Base-by-base conservation (phyloP, 805 yeast genomes). In the Sugiyamaella qingdaonensis region DNA sequence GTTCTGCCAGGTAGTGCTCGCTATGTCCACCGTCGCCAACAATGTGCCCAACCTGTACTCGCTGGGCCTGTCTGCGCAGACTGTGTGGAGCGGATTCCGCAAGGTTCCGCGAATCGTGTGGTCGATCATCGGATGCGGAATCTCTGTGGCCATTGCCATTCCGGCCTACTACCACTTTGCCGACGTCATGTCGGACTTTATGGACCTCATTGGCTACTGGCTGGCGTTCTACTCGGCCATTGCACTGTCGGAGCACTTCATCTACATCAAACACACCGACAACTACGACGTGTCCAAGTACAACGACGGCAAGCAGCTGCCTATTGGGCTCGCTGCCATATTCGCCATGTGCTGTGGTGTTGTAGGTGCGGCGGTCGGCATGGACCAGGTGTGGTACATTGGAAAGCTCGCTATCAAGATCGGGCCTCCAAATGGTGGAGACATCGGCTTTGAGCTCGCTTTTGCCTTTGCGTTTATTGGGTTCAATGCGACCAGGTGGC, bases 21-120 rank as follows among this genome's bases (percentile, higher is more conserved):
- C 95, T 14, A 72, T 91, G 60, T 88, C 96, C 32, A 88, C 96
- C 32, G 85, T 91, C 53, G 84, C 96, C 59, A 89, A 88, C 78
- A 90, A 89, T 74, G 82, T 90, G 69, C 97, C 97, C 70, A 90
- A 89, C 76, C 84, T 89, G 86, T 91, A 91, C 76, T 88, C 97
- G 24, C 80, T 89, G 63, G 91, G 89, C 39, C 77, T 91, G 65
- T 84, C 90, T 59, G 89, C 90, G 34, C 97, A 91, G 73, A 82
- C 94, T 43, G 73, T 86, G 63, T 86, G 92, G 86, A 80, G 86
- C 53, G 81, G 80, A 58, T 79, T 90, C 65, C 76, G 82, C 42
- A 79, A 75, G 64, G 74, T 91, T 54, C 97, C 97, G 65, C 82
- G 97, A 77, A 78, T 85, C 49, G 60, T 83, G 48, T 90, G 96